These are phyloP conservation scores for Carnegiea gigantea DNA, from an alignment of 179 eudicot genomes.

Conservation along the genomic window DNA sequence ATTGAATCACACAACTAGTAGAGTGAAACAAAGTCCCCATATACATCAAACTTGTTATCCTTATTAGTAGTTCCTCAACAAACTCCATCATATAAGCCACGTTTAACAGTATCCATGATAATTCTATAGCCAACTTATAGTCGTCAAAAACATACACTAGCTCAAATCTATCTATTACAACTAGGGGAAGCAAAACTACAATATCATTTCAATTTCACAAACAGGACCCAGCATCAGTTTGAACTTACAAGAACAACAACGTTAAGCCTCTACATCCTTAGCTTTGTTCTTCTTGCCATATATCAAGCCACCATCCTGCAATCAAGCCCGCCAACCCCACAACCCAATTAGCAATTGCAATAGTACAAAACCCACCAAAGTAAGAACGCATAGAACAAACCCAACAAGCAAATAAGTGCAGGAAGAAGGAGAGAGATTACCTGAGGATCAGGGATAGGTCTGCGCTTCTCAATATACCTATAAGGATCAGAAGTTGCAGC, in stretches of 20 bases:
- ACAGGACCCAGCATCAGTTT: not conserved
- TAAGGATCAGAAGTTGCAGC: constrained; percentile 49
- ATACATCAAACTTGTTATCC: not conserved
- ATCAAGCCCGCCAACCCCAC: not conserved
- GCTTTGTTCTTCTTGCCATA: constrained; percentile 61
- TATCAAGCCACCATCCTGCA: constrained; percentile 47
- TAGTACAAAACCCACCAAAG: not conserved
- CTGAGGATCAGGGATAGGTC: constrained; percentile 86
- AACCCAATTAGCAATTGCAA: not conserved
- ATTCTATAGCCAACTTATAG: constrained; percentile 10
- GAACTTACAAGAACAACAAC: constrained; percentile 21
- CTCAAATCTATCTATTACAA: constrained; percentile 14
- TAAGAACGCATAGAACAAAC: too few relatives aligned
- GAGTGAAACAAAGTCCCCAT: not conserved
- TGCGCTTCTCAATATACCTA: constrained; percentile 69
- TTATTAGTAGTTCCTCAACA: not conserved
- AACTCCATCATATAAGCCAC: not conserved
- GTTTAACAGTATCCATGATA: not conserved
- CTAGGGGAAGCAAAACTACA: constrained; percentile 12
- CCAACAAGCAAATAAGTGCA: not conserved
- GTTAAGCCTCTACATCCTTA: constrained; percentile 39
- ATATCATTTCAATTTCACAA: constrained; percentile 7
- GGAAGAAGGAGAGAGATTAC: constrained; percentile 17
- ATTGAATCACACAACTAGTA: not conserved
- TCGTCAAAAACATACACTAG: constrained; percentile 1